Base-by-base conservation (phyloP, 306 rosid species). In the Canavalia ensiformis region DNA sequence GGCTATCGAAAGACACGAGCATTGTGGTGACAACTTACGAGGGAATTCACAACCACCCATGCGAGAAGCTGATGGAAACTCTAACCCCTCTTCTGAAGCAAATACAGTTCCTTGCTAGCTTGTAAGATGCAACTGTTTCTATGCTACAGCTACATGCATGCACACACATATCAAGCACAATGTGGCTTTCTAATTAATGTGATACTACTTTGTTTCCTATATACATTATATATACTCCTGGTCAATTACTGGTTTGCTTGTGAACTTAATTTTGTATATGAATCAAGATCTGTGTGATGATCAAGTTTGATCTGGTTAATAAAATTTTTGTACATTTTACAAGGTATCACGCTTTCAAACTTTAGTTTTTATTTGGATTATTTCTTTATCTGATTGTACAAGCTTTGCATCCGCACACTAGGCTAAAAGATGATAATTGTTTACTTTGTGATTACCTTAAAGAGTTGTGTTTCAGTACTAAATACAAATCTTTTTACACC, bases 11-110 rank as follows among this genome's bases (percentile, higher is more conserved):
- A 57, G 97, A 94, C 80, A 91, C 93, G 0, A 85, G 97, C 90
- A 90, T 92, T 11, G 98, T 94, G 81, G 92, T 94, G 90, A 94
- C 98, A 1, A 94, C 97, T 0, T 94, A 94, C 47, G 97, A 94
- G 68, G 98, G 98, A 82, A 86, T 86, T 78, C 98, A 94, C 89
- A 90, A 94, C 77, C 98, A 94, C 76, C 98, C 97, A 6, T 94
- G 94, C 34, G 94, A 94, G 86, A 89, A 88, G 84, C 90, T 94
- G 10, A 94, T 94, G 97, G 93, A 94, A 89, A 94, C 98, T 74
- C 89, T 94, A 80, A 87, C 97, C 60, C 98, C 98, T 82, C 97
- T 94, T 54, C 89, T 94, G 30, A 88, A 88, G 86, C 98, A 94
- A 70, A 91, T 94, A 60, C 97, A 94, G 5, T 94, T 92, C 84